Evolutionary conservation across 768 basidiomycete genomes (phyloP).

Genomic region (Inosperma sp.): DNA sequence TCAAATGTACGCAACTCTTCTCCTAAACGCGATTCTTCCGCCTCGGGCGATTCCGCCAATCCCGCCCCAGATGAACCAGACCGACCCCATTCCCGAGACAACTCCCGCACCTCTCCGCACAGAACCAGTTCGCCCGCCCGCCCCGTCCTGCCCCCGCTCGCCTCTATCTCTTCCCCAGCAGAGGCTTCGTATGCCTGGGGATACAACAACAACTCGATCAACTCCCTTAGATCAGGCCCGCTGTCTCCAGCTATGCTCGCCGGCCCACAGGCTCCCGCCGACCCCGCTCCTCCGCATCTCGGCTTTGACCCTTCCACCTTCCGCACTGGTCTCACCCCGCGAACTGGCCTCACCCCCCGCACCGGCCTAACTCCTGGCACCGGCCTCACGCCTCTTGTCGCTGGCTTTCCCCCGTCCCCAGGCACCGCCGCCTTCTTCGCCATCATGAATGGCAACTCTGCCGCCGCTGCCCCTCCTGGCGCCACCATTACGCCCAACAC

Average conservation of each 20-base stretch:
- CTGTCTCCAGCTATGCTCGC: constrained; percentile 96
- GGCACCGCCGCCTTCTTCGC: constrained; percentile 90
- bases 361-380: constrained; percentile 74
- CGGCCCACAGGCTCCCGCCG: constrained; percentile 61
- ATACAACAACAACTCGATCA: constrained; percentile 52
- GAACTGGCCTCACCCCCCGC: constrained; percentile 82
- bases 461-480: constrained; percentile 36
- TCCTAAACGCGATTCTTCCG: constrained; percentile 27
- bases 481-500: constrained; percentile 68
- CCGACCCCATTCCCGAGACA: constrained; percentile 22
- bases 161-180: constrained; percentile 69
- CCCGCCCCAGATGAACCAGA: constrained; percentile 17
- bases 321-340: constrained; percentile 83
- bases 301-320: constrained; percentile 69
- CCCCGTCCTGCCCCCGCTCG: constrained; percentile 77
- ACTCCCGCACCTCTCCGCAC: constrained; percentile 32
- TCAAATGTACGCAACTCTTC: constrained; percentile 48
- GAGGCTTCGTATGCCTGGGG: constrained; percentile 67
- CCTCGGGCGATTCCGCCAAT: constrained; percentile 24
- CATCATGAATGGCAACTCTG: constrained; percentile 68
- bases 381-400: constrained; percentile 77
- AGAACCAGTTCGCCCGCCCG: constrained; percentile 47
- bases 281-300: constrained; percentile 29
- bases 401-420: constrained; percentile 81
- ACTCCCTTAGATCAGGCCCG: constrained; percentile 88